Evolutionary conservation across 345 rosid species (phyloP), one percentile per base, ranked within the genome.

Genomic region (Hibiscus syriacus): DNA sequence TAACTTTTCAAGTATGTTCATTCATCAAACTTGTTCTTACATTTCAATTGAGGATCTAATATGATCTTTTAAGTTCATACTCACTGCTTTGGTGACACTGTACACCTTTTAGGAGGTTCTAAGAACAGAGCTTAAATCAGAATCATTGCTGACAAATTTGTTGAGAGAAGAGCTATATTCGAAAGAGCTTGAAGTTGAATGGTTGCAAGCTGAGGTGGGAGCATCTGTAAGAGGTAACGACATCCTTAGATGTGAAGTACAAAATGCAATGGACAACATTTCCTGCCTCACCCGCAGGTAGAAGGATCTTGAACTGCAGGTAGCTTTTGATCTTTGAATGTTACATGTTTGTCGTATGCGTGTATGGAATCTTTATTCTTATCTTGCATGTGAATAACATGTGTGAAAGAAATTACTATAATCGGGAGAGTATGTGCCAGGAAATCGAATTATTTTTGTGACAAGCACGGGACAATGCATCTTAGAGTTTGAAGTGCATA

Each of bases 251-350:
- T 74, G 78, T 71, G 96, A 94, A 80, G 77, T 86, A 61, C 88
- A 90, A 67, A 85, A 77, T 70, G 79, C 86, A 67, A 25, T 80
- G 82, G 99, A 91, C 76, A 82, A 74, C 76, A 78, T 89, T 63
- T 84, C 98, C n/a, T 81, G 85, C 41, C 83, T 66, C 55, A 73
- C 75, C 71, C 97, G 88, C 77, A 87, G 89, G 65, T 49, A 81
- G 62, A 92, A 83, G 71, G 96, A 94, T 69, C 82, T 85, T 63
- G 97, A 89, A 73, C 86, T 86, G 64, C 96, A 86, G 99, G 97
- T 94, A 78, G 36, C 23, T 48, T 13, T 57, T 26, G 3, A 11
- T 29, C 12, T 34, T 23, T 57, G 19, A 29, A 10, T 41, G 9
- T 43, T 56, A 4, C 5, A 26, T 19, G 45, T 9, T 58, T 58